Evolutionary conservation across 169 alveolate genomes (phyloP).

Genomic region (Plasmodium sp.): DNA sequence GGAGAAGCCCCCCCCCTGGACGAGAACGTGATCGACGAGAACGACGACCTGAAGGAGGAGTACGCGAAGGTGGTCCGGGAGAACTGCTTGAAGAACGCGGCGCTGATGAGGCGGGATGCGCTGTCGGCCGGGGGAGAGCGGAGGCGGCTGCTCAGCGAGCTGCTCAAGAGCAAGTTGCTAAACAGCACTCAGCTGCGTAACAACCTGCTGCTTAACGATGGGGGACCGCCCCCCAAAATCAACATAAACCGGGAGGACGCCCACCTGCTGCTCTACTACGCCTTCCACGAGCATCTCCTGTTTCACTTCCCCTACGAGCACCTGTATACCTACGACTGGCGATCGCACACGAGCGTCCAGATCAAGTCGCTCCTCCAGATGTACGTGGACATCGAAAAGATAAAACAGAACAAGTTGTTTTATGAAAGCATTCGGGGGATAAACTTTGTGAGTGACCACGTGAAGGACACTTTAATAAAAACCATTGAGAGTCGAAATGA

Average conservation of each 20-base stretch:
- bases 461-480: constrained; percentile 73
- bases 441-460: constrained; percentile 71
- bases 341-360: constrained; percentile 64
- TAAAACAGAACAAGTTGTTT: constrained; percentile 17
- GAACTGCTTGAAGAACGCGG: not conserved
- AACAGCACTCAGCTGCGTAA: too few species aligned
- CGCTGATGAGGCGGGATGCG: constrained; percentile 7
- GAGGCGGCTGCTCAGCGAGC: not conserved
- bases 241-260: constrained; percentile 29
- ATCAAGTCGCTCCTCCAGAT: constrained; percentile 62
- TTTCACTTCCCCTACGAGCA: constrained; percentile 71
- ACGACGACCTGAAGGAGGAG: constrained; percentile 58
- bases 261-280: constrained; percentile 46
- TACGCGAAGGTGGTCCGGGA: not conserved
- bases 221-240: not conserved
- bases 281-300: constrained; percentile 44
- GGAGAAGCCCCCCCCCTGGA: not conserved
- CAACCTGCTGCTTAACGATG: not conserved
- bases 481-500: constrained; percentile 77
- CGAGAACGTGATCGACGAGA: constrained; percentile 60
- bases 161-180: not conserved
- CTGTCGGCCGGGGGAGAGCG: not conserved
- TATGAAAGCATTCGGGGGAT: constrained; percentile 60
- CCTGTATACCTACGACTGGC: constrained; percentile 65
- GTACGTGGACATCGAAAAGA: constrained; percentile 63